Evolutionary conservation across 441 rosid genomes (phyloP).

Genomic region (Kokia cookei): DNA sequence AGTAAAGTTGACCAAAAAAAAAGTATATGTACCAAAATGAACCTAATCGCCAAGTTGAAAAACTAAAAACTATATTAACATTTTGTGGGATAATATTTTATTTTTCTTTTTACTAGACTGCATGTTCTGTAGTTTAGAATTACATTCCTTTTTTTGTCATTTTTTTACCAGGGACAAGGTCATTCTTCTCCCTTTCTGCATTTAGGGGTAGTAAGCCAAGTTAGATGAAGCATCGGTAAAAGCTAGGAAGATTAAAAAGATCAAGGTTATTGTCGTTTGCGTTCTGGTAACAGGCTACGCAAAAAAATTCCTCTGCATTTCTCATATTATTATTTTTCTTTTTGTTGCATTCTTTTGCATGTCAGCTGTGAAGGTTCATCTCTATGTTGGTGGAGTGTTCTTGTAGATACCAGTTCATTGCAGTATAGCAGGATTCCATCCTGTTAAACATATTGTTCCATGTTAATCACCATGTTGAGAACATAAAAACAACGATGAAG

Average conservation of each 20-base stretch:
- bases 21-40: too few relatives aligned
- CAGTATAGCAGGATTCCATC: not conserved
- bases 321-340: not conserved
- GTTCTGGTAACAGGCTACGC: not conserved
- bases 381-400: not conserved
- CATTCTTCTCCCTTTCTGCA: conserved; percentile 75
- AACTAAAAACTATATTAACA: too few relatives aligned
- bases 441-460: not conserved
- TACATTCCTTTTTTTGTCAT: not conserved
- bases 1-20: too few relatives aligned
- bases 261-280: not conserved
- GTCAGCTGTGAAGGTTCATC: not conserved
- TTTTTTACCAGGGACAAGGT: conserved; percentile 49
- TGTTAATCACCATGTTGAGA: not conserved
- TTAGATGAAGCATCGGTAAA: conserved; percentile 37
- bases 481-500: not conserved
- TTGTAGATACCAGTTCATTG: conserved; percentile 4
- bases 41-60: too few relatives aligned
- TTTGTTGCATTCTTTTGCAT: not conserved
- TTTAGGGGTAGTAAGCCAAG: conserved; percentile 64
- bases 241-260: not conserved
- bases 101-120: not conserved
- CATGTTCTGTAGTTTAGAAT: not conserved
- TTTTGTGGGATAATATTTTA: not conserved
- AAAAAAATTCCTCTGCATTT: not conserved